These are phyloP conservation scores for Monilinia vaccinii-corymbosi DNA, from an alignment of 2,329 filamentous ascomycete genomes.

Conservation along the genomic window DNA sequence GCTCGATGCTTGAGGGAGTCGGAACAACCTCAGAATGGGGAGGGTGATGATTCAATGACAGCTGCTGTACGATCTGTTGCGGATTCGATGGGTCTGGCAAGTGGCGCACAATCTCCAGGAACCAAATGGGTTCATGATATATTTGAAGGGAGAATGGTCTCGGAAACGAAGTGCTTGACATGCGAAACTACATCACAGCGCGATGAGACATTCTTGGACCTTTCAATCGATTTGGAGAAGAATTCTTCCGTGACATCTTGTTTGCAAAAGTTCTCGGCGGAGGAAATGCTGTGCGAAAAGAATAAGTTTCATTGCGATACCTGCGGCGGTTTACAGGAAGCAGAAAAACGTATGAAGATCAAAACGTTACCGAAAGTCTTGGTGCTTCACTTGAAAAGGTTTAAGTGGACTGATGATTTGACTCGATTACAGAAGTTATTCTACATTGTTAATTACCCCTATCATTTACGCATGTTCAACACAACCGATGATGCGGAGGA, in stretches of 20 bases:
- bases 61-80: constrained; percentile 34
- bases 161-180: constrained; percentile 91
- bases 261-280: constrained; percentile 88
- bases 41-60: constrained; percentile 43
- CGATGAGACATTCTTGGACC: constrained; percentile 90
- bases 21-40: constrained; percentile 33
- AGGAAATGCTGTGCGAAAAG: constrained; percentile 95
- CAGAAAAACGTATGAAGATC: constrained; percentile 98
- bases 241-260: constrained; percentile 96
- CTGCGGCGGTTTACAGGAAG: constrained; percentile 91
- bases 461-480: constrained; percentile 73
- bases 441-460: constrained; percentile 93
- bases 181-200: constrained; percentile 93
- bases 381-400: constrained; percentile 88
- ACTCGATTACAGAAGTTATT: constrained; percentile 93
- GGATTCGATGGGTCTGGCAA: constrained; percentile 31
- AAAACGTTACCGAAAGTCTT: constrained; percentile 87
- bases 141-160: constrained; percentile 89
- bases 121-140: constrained; percentile 94
- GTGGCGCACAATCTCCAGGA: constrained; percentile 44
- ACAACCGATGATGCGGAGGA: constrained; percentile 95
- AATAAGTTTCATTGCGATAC: constrained; percentile 99
- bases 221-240: constrained; percentile 92
- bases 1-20: constrained; percentile 54
- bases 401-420: constrained; percentile 96